Base-by-base conservation (phyloP, 2,329 filamentous ascomycete genomes). In the Talaromyces marneffei region DNA sequence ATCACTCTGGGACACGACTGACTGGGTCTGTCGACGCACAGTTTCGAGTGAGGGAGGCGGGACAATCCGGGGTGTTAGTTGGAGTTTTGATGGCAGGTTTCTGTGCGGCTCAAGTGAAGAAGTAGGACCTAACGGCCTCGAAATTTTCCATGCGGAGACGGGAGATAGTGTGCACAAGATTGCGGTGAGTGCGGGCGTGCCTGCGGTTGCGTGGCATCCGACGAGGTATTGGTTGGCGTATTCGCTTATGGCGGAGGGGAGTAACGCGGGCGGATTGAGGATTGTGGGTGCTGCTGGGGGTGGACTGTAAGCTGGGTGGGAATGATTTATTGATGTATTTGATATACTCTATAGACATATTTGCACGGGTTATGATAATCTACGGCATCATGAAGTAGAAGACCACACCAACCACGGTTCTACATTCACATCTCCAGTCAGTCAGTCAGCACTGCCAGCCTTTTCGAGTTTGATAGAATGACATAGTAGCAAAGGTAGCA, bases 41-140 rank as follows among this genome's bases (percentile, higher is more conserved):
- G 68, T 81, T 8, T 78, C 77, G 1, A 79, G 76, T 48, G 68
- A 71, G 40, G 76, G 75, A 42, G 76, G 75, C 27, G 79, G 79
- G 5, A 75, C 75, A 2, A 75, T 81, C 29, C 75, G 76, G 31
- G 78, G 77, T 23, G 72, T 81, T 8, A 79, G 78, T 66, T 81
- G 79, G 75, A 80, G 78, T 63, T 81, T 79, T 66, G 79, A 81
- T 64, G 79, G 79, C 1, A 72, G 79, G 27, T 81, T 78, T 65
- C 69, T 81, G 20, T 77, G 78, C 37, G 78, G 78, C 16, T 78
- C 78, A 16, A 79, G 77, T 60, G 79, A 81, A 62, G 79, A 81
- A 67, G 69, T 70, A 8, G 77, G 74, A 33, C 74, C 75, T 50
- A 72, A 71, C 44, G 78, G 78, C 0, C 67, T 81, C 40, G 79